Base-by-base conservation (phyloP, 139 green algal genomes). In the Parachlorella kessleri region DNA sequence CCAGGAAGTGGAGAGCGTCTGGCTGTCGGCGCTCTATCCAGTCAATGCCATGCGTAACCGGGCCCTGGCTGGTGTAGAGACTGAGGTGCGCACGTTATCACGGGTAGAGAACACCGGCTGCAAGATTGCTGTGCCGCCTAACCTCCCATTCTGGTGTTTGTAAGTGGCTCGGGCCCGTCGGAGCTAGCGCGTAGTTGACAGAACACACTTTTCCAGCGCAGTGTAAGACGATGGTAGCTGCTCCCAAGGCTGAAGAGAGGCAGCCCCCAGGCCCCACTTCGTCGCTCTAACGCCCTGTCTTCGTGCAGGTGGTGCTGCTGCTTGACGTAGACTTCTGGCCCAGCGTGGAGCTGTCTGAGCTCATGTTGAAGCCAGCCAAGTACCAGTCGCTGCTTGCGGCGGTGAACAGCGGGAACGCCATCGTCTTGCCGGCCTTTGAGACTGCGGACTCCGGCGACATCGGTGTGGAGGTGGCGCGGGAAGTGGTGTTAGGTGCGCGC, bases 251-350 rank as follows among this genome's bases (percentile, higher is more conserved):
- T n/a, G n/a, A n/a, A n/a, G n/a, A n/a, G n/a, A n/a, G n/a, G n/a
- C n/a, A n/a, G n/a, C n/a, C n/a, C n/a, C n/a, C n/a, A n/a, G n/a
- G n/a, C n/a, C n/a, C n/a, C n/a, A n/a, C n/a, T n/a, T n/a, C n/a
- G n/a, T n/a, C n/a, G n/a, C n/a, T n/a, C n/a, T n/a, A n/a, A n/a
- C n/a, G n/a, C n/a, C n/a, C n/a, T n/a, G n/a, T n/a, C n/a, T 59
- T 14, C 28, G 7, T 65, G 40, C 70, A 75, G 70, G 70, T 77
- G 6, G 78, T 88, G 48, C 54, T 88, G 53, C 81, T 88, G 67
- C 71, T 87, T 37, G 83, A 88, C 55, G 83, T 88, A 21, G 83
- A 88, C 66, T 88, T 88, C 69, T 87, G 75, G 81, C 81, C 81
- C 55, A 42, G 48, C 35, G 81, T 75, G 9, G 83, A 87, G 55